A percentile compares a stretch with the other conserved stretches of the same genome.
Conservation (phyloP, 768 basidiomycete genomes). For the Suillus tomentosus region DNA sequence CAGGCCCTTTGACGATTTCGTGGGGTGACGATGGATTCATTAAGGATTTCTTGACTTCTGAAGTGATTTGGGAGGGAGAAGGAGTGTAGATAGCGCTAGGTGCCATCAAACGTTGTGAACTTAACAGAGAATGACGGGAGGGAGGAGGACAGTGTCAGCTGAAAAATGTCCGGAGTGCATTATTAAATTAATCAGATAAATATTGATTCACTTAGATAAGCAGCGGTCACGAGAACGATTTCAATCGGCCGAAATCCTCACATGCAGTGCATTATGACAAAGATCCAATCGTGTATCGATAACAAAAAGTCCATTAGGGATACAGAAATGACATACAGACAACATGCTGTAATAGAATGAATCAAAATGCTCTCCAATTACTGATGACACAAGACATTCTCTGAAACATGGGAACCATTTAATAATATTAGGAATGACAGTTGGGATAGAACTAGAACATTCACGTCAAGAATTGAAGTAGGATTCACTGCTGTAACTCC, state of each 20-base stretch:
- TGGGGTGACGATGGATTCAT: slow-evolving; percentile 1
- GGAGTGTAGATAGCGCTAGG: slow-evolving; percentile 54
- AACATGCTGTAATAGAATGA: slow-evolving; percentile 8
- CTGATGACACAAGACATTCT: neutral
- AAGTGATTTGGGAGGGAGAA: slow-evolving; percentile 19
- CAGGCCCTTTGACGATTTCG: slow-evolving; percentile 41
- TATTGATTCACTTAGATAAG: slow-evolving; percentile 20
- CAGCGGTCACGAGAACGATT: neutral
- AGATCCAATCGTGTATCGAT: neutral
- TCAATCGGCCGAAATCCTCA: slow-evolving; percentile 8
- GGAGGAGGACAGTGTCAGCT: slow-evolving; percentile 8
- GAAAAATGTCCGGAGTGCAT: neutral
- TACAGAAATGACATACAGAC: slow-evolving; percentile 7
- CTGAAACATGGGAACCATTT: slow-evolving; percentile 9
- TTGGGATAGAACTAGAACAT: neutral
- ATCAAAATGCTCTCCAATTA: slow-evolving; percentile 2
- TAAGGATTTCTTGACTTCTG: slow-evolving; percentile 21
- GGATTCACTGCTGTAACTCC: slow-evolving; percentile 30
- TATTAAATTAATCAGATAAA: slow-evolving; percentile 23
- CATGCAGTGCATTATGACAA: neutral
- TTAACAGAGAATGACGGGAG: neutral
- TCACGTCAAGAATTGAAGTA: slow-evolving; percentile 1
- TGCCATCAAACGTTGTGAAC: slow-evolving; percentile 45
- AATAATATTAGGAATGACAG: slow-evolving; percentile 3
- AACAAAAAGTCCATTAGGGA: neutral